Base-by-base conservation (phyloP, 306 rosid species). In the Quercus engelmannii region DNA sequence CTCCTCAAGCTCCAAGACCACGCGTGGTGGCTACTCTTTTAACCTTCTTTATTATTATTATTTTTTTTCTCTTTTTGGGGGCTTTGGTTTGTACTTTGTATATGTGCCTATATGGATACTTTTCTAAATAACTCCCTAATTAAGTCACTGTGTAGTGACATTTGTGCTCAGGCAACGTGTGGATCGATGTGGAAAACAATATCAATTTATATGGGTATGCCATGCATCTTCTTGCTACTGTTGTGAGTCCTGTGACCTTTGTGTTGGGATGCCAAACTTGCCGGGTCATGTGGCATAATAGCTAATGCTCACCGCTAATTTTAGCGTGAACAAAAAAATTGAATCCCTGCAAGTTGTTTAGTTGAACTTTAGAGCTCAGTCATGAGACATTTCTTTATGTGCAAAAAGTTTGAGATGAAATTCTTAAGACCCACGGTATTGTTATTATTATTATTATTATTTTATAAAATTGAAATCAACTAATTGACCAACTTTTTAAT, bases 1-100 rank as follows among this genome's bases (percentile, higher is more conserved):
- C 5, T 35, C 75, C 71, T 75, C 83, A 19, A 63, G 19, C 68
- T 73, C 78, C 78, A 70, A 83, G 76, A 77, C 81, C 78, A 79
- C 73, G 76, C 79, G 38, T 68, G 80, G 74, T 73, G 85, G 71
- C 71, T 38, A 21, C 74, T 65, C 70, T 28, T 41, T 41, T 49
- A 49, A 49, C 46, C 46, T 41, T 41, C 11, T 41, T 33, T 33
- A 26, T 26, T 26, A 26, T 26, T 26, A 26, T 26, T 26, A 25
- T 26, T 26, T 2, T 49, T 49, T 49, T 49, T 9, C 54, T 11
- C 0, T 11, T 49, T 49, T 49, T 49, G 54, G 54, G 14, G 54
- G 54, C 5, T 49, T 13, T 41, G 12, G 12, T 41, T 41, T 41
- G 46, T 41, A 41, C 46, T 41, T 8, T 8, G 46, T 41, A 0